phyloP scores from a whole-genome alignment of 148 eudicot species.

The Hydrangea macrophylla region DNA sequence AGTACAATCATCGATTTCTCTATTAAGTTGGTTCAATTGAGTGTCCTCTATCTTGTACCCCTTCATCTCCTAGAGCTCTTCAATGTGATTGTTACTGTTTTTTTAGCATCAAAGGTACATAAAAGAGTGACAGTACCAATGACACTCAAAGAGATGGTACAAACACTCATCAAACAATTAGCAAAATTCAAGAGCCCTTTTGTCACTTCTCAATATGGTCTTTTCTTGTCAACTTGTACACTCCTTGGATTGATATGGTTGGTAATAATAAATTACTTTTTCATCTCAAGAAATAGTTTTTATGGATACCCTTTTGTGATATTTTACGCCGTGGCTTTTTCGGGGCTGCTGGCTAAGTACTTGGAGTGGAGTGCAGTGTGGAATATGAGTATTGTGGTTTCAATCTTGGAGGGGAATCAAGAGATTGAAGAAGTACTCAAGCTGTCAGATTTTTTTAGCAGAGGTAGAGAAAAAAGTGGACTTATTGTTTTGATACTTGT shows the following conservation, averaged over 20 bases:
- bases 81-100: slow-evolving; percentile 15
- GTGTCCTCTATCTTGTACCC: slow-evolving; percentile 17
- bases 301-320: not conserved
- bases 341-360: slow-evolving; percentile 11
- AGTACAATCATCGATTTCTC: slow-evolving; percentile 9
- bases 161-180: not conserved
- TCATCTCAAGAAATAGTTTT: not conserved
- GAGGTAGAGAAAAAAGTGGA: not conserved
- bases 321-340: not conserved
- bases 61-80: slow-evolving; percentile 22
- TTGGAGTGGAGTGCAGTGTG: slow-evolving; percentile 19
- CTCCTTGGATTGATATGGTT: slow-evolving; percentile 18
- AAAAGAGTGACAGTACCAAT: not conserved
- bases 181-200: slow-evolving; percentile 17
- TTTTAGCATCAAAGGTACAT: slow-evolving; percentile 17
- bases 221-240: slow-evolving; percentile 13
- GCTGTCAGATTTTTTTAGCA: slow-evolving; percentile 2
- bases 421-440: slow-evolving; percentile 3
- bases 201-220: slow-evolving; percentile 18
- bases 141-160: not conserved
- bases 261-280: not conserved
- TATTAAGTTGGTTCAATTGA: slow-evolving; percentile 2
- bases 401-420: not conserved
- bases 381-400: slow-evolving; percentile 10
- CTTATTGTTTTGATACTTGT: not conserved